Evolutionary conservation across 2,329 filamentous ascomycete genomes (phyloP).

Genomic region (Dothistroma pini): DNA sequence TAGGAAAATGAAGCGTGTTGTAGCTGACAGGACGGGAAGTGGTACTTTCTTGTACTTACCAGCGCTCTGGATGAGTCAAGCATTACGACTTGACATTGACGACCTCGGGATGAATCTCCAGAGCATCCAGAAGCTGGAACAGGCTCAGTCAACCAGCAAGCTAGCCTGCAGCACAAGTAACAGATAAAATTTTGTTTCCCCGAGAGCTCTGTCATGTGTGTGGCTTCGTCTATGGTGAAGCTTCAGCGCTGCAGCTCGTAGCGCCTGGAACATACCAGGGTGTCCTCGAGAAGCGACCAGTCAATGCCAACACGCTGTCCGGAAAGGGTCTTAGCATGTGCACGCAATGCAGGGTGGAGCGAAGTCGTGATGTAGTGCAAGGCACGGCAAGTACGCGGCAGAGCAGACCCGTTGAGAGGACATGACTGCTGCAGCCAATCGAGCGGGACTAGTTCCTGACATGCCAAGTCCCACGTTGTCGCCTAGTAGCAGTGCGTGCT

Average conservation of each 20-base stretch:
- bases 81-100: background rate
- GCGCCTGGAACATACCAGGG: background rate
- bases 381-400: slow-evolving; percentile 1
- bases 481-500: no score
- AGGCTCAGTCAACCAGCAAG: background rate
- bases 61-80: background rate
- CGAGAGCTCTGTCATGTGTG: background rate
- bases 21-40: background rate
- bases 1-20: background rate
- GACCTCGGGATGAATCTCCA: slow-evolving; percentile 1
- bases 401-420: background rate
- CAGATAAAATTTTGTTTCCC: background rate
- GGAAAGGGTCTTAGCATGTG: slow-evolving; percentile 1
- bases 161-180: background rate
- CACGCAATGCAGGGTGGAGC: background rate
- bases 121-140: background rate
- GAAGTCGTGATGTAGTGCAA: slow-evolving; percentile 7
- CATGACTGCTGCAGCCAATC: slow-evolving; percentile 2
- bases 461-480: slow-evolving; percentile 9
- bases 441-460: slow-evolving; percentile 7
- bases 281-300: background rate
- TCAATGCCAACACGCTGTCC: slow-evolving; percentile 5
- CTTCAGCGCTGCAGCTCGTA: slow-evolving; percentile 4
- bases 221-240: background rate
- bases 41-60: background rate